Base-by-base conservation (phyloP, 192 early-diverging fungal species). In the Kappamyces sp. region DNA sequence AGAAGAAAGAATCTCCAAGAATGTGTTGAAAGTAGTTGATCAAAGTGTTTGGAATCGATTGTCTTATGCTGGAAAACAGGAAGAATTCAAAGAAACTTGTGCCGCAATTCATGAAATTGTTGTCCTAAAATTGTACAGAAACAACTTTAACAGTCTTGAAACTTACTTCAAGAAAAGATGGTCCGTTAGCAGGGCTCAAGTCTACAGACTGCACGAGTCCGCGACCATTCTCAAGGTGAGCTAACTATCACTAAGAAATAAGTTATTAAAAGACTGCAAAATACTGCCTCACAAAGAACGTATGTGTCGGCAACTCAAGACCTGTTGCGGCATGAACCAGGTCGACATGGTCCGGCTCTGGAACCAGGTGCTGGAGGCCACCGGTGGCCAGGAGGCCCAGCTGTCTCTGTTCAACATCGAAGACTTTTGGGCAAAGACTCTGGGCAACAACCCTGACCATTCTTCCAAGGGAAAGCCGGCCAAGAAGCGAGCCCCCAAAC, bases 161-260 rank as follows among this genome's bases (percentile, higher is more conserved):
- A 41, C 43, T 39, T 64, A 64, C 44, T 64, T 64, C 35, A 13
- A n/a, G 8, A 51, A 64, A 40, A 13, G 51, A 8, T 64, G 63
- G 63, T 43, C 39, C 40, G 49, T 64, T 12, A 34, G 15, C 6
- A 31, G 63, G 15, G 63, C 63, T 2, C 38, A 54, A 39, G 51
- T 61, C 0, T 64, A 64, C 35, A 55, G 63, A 4, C 46, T 64
- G 33, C 2, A 62, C 36, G 63, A 64, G 13, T 64, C 58, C 32
- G 15, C 31, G 34, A 42, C 39, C 5, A 39, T 64, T 5, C 12
- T 64, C 6, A 64, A 65, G 3, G 63, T 64, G 52, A 42, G 6
- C 23, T 43, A 2, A 13, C 1, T 31, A 10, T 57, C 5, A 57
- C 41, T n/a, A 4, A 53, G 51, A 40, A 53, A 34, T 53, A 23